Conservation (phyloP, 768 basidiomycete species). For the Punctularia strigosozonata region DNA sequence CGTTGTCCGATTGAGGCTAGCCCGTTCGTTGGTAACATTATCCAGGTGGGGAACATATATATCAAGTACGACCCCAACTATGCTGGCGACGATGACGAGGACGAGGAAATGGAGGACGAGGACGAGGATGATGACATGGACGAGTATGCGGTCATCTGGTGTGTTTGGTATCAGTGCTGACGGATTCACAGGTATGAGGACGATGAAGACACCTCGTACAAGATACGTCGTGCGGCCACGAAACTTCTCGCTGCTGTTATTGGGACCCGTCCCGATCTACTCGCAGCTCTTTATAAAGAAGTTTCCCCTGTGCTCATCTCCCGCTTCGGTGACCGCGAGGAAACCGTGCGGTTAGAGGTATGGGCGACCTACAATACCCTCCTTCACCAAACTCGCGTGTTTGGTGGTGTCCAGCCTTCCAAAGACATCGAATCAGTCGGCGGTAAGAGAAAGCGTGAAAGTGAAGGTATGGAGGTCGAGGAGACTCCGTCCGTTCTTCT, state of each 20-base stretch:
- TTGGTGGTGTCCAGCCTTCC: constrained; percentile 50
- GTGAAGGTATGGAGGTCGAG: constrained; percentile 61
- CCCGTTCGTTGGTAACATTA: constrained; percentile 54
- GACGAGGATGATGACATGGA: constrained; percentile 75
- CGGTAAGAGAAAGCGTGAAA: constrained; percentile 69
- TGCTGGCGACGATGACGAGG: constrained; percentile 51
- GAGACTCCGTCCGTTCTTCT: constrained; percentile 67
- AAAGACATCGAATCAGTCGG: constrained; percentile 33
- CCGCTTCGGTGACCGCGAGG: constrained; percentile 89
- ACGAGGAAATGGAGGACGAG: constrained; percentile 53
- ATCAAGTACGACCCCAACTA: constrained; percentile 87
- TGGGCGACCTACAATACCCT: constrained; percentile 79
- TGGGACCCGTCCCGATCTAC: constrained; percentile 81
- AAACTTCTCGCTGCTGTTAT: constrained; percentile 82
- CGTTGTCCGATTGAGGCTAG: constrained; percentile 78
- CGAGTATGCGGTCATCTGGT: constrained; percentile 35
- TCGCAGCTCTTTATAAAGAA: constrained; percentile 66
- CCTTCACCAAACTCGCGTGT: constrained; percentile 74
- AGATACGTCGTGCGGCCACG: constrained; percentile 87
- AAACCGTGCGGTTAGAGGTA: constrained; percentile 86
- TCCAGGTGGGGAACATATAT: constrained; percentile 59
- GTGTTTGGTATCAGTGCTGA: constrained; percentile 4
- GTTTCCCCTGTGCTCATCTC: constrained; percentile 86
- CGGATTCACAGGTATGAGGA: constrained; percentile 67
- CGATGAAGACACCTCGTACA: constrained; percentile 97